Evolutionary conservation across 805 yeast species (phyloP), one percentile per base, ranked within the genome.

Genomic region (Pichia phayaonensis): DNA sequence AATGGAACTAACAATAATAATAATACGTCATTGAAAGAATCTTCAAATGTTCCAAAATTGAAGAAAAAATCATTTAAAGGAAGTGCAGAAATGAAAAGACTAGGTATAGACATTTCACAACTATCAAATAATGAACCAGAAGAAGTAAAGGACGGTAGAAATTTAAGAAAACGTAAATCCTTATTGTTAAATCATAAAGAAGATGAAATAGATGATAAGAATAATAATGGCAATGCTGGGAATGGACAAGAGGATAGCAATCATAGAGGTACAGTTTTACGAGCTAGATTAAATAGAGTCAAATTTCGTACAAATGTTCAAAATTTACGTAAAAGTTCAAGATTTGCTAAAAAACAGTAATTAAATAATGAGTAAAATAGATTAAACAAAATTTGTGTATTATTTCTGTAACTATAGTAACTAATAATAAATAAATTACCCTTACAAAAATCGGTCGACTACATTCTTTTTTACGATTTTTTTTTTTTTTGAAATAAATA

Each of bases 231-330:
- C n/a, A 10, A 34, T 16, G 38, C 15, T 18, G 43, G 40, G 8
- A 31, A 21, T 13, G 24, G 15, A 8, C 15, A 38, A 7, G 42
- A 13, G 10, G 23, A 40, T 18, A 39, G 15, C 13, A 15, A 6
- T 12, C 13, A 23, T 22, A 21, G 15, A 6, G 39, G 39, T 23
- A 44, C 42, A 8, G 51, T 43, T 38, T 42, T 48, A 23, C 42
- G 44, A 16, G 49, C 48, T 15, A 44, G 54, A 29, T n/a, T 45
- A 26, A 34, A 52, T 38, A 40, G 43, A 45, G 56, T 40, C 16
- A 47, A 20, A 46, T 21, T 29, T 46, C 48, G 44, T 39, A 44
- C 48, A 10, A 46, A 29, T 44, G 52, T 40, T 42, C 51, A 48
- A 39, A 45, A 45, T 39, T 34, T 31, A 46, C 40, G 44, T 34